Conservation (phyloP, 768 basidiomycete species). For the Boletus tylopilopsis region DNA sequence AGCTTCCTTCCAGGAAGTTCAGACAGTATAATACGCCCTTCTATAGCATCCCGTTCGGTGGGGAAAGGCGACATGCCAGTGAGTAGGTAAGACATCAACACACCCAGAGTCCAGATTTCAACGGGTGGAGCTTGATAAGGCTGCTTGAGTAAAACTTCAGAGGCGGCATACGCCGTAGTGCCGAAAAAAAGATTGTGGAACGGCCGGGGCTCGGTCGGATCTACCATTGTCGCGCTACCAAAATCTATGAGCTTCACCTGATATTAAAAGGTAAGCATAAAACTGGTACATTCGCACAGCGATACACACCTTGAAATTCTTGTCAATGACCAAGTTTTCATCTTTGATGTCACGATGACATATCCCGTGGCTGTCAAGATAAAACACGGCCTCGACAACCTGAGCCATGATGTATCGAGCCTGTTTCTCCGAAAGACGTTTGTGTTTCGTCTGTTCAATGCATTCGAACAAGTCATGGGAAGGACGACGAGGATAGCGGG, state of each 20-base stretch:
- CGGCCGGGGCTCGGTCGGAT: slow-evolving; percentile 59
- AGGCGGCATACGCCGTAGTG: slow-evolving; percentile 92
- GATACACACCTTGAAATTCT: slow-evolving; percentile 55
- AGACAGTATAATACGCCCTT: slow-evolving; percentile 56
- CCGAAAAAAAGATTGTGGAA: slow-evolving; percentile 83
- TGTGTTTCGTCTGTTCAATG: slow-evolving; percentile 82
- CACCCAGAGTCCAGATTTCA: slow-evolving; percentile 95
- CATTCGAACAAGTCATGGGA: slow-evolving; percentile 95
- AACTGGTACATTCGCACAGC: not conserved
- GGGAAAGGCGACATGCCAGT: slow-evolving; percentile 94
- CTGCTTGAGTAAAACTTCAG: slow-evolving; percentile 87
- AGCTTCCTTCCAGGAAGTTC: slow-evolving; percentile 36
- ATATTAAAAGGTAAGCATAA: slow-evolving; percentile 13
- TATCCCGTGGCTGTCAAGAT: slow-evolving; percentile 79
- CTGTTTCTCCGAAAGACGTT: slow-evolving; percentile 71
- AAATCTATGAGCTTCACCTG: slow-evolving; percentile 96
- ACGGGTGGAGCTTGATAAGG: slow-evolving; percentile 91
- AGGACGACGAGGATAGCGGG: slow-evolving; percentile 60
- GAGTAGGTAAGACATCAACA: slow-evolving; percentile 90
- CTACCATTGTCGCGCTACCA: slow-evolving; percentile 78
- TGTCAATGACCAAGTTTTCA: slow-evolving; percentile 85
- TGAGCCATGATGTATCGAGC: slow-evolving; percentile 84
- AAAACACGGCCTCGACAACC: slow-evolving; percentile 79
- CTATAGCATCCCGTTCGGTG: slow-evolving; percentile 73
- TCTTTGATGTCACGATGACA: slow-evolving; percentile 97